These are phyloP conservation scores for Solanum tarapatanum DNA, from an alignment of 257 asterid genomes.

Conservation along the genomic window DNA sequence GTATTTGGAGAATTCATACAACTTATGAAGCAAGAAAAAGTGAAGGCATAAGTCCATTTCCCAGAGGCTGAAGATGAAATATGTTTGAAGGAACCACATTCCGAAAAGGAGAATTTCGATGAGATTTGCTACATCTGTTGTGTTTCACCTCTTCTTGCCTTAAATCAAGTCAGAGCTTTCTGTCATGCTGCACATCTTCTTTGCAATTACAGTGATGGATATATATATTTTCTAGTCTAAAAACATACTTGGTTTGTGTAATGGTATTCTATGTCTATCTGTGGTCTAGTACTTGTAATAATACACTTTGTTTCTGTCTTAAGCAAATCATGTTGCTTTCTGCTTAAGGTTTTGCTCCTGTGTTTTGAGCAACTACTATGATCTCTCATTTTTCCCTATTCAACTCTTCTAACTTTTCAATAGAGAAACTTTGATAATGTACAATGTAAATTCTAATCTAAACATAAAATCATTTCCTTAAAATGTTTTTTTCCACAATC, in stretches of 20 bases:
- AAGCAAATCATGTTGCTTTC: background rate
- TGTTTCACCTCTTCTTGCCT: background rate
- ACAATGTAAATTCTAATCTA: background rate
- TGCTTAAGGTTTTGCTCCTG: background rate
- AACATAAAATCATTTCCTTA: background rate
- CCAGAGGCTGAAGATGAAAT: background rate
- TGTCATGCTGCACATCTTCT: background rate
- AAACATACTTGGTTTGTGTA: background rate
- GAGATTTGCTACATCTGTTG: background rate
- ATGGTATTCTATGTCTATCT: background rate
- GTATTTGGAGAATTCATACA: conserved; percentile 25
- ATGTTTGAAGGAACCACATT: background rate
- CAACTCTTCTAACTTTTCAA: background rate
- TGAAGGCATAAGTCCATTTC: conserved; percentile 4
- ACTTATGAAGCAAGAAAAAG: conserved; percentile 24
- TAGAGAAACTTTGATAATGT: background rate
- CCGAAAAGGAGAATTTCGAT: background rate
- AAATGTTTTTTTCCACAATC: background rate
- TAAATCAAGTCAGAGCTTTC: background rate
- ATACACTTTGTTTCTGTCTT: background rate
- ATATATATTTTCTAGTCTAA: background rate
- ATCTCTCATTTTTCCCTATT: background rate
- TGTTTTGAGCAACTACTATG: background rate
- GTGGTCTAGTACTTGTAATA: background rate
- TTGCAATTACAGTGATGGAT: background rate